Evolutionary conservation across 139 green algal genomes (phyloP).

Genomic region (Closterium sp.): DNA sequence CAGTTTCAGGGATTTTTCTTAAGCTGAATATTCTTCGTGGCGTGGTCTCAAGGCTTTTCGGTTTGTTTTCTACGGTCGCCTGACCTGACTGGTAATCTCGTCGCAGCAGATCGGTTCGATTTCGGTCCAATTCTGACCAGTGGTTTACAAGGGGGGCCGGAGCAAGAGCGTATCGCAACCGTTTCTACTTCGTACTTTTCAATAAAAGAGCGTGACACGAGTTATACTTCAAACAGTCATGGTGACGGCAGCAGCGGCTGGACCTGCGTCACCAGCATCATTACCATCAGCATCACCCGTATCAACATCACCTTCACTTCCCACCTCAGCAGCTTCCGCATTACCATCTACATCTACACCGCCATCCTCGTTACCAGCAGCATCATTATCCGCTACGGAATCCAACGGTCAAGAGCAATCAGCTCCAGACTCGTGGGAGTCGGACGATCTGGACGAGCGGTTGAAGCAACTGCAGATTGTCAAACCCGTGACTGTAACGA

Average conservation of each 20-base stretch:
- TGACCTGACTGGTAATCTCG: neutral
- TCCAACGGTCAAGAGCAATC: neutral
- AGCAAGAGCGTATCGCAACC: neutral
- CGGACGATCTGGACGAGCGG: constrained; percentile 16
- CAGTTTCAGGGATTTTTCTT: neutral
- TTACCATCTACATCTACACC: neutral
- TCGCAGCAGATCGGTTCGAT: neutral
- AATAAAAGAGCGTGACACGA: too few relatives aligned
- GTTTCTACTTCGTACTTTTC: too few relatives aligned
- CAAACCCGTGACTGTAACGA: neutral
- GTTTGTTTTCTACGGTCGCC: neutral
- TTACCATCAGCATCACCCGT: neutral
- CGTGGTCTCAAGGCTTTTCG: neutral
- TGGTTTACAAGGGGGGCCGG: neutral
- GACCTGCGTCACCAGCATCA: neutral
- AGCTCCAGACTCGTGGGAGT: constrained; percentile 22
- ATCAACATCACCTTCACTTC: neutral
- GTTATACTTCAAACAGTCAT: neutral
- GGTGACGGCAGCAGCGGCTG: neutral
- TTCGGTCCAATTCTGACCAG: neutral
- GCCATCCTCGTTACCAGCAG: neutral
- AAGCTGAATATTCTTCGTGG: neutral
- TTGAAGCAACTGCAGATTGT: constrained; percentile 7
- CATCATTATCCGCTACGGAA: neutral
- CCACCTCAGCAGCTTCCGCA: neutral